Evolutionary conservation across 371 early-diverging fungal species (phyloP).

Genomic region (Syncephalastrum monosporum): DNA sequence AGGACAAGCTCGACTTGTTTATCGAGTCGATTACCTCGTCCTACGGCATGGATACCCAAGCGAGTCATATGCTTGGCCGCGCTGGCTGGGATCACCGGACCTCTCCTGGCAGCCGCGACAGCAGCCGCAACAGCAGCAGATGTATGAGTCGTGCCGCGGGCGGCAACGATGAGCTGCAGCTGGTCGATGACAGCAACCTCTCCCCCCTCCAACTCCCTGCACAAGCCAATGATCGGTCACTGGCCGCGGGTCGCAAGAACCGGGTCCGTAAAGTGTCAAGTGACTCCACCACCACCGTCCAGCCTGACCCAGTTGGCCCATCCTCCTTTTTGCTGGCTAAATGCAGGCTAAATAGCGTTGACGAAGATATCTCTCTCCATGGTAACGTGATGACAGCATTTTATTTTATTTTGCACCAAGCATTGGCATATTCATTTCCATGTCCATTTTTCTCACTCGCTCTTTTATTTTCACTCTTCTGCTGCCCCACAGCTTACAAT

Average conservation of each 20-base stretch:
- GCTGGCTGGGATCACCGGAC: conserved; percentile 9
- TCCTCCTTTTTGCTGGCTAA: background rate
- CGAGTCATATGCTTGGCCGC: conserved; percentile 10
- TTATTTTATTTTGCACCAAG: no score
- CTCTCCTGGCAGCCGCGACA: background rate
- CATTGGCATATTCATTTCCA: no score
- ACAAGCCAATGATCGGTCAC: conserved; percentile 8
- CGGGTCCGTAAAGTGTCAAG: conserved; percentile 27
- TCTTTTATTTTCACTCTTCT: background rate
- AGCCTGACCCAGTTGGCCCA: conserved; percentile 1
- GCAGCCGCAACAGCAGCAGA: no score
- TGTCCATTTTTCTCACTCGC: no score
- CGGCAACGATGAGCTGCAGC: conserved; percentile 1
- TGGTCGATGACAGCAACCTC: conserved; percentile 28
- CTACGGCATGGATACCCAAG: conserved; percentile 10
- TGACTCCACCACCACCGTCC: conserved; percentile 19
- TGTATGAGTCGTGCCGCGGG: background rate
- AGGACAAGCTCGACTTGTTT: conserved; percentile 11
- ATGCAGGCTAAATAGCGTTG: no score
- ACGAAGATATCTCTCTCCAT: no score
- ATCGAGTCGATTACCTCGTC: conserved; percentile 6
- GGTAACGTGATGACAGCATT: no score
- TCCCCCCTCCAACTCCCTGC: conserved; percentile 36
- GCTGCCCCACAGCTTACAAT: conserved; percentile 4
- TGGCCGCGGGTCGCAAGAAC: background rate